Evolutionary conservation across 2,329 filamentous ascomycete genomes (phyloP).

Genomic region (Diaporthe citri): DNA sequence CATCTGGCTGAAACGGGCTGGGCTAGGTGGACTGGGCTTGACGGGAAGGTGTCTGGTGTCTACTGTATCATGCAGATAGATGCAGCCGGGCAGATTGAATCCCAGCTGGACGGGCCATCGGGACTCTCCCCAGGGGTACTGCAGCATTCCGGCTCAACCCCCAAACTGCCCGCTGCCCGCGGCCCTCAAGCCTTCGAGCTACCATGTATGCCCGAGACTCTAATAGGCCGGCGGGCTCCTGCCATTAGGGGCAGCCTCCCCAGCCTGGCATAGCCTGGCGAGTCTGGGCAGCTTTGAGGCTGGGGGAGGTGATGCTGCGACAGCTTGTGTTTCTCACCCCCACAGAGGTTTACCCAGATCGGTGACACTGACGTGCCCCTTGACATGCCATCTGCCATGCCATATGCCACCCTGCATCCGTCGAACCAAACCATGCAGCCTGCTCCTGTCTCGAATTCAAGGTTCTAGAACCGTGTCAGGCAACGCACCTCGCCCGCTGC

Average conservation of each 20-base stretch:
- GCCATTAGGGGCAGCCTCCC: slow-evolving; percentile 12
- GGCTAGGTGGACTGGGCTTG: neutral
- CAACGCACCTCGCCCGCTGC: neutral
- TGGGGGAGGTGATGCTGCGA: slow-evolving; percentile 32
- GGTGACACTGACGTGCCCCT: neutral
- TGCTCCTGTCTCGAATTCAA: slow-evolving; percentile 28
- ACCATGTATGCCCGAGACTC: neutral
- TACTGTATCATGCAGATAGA: slow-evolving; percentile 10
- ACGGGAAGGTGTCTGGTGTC: neutral
- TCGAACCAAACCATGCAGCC: slow-evolving; percentile 13
- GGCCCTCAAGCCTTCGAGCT: slow-evolving; percentile 1
- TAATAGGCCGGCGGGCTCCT: slow-evolving; percentile 1
- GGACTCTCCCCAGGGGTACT: neutral
- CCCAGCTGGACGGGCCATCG: slow-evolving; percentile 6
- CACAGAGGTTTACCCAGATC: slow-evolving; percentile 4
- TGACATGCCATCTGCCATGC: slow-evolving; percentile 3
- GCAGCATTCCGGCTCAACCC: neutral
- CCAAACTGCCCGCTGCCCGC: neutral
- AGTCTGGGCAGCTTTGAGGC: neutral
- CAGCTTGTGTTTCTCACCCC: slow-evolving; percentile 34
- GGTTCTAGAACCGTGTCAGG: slow-evolving; percentile 25
- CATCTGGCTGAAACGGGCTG: slow-evolving; percentile 10
- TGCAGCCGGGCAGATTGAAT: neutral
- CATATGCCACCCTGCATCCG: neutral
- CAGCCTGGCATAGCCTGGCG: slow-evolving; percentile 16